Conservation (phyloP, 164 flowering plant species). For the Nymphaea thermarum region DNA sequence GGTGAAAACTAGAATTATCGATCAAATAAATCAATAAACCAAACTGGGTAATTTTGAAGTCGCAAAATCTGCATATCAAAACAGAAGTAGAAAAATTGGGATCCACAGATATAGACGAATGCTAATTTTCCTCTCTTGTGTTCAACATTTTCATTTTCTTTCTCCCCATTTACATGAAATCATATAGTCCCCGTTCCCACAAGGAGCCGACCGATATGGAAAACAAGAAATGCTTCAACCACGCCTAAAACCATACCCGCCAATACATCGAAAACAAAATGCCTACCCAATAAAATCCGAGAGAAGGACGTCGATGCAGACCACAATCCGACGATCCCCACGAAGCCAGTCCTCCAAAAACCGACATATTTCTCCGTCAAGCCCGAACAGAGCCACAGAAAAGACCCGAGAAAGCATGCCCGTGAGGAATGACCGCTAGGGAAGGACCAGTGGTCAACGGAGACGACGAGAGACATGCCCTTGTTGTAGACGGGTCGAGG, state of each 20-base stretch:
- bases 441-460: slow-evolving; percentile 80
- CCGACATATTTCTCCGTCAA: slow-evolving; percentile 13
- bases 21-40: too few relatives aligned
- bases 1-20: too few relatives aligned
- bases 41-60: not conserved
- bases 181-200: not conserved
- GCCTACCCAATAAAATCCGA: slow-evolving; percentile 79
- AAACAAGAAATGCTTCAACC: slow-evolving; percentile 39
- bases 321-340: slow-evolving; percentile 28
- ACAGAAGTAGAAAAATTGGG: too few relatives aligned
- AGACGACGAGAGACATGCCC: slow-evolving; percentile 43
- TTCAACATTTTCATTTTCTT: too few relatives aligned
- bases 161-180: too few relatives aligned
- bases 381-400: slow-evolving; percentile 20
- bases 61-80: not conserved
- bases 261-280: slow-evolving; percentile 59
- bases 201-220: slow-evolving; percentile 15
- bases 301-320: slow-evolving; percentile 52
- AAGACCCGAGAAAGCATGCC: slow-evolving; percentile 51
- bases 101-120: too few relatives aligned
- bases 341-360: not conserved
- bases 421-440: slow-evolving; percentile 88
- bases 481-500: slow-evolving; percentile 72
- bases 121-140: too few relatives aligned
- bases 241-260: slow-evolving; percentile 67